Evolutionary conservation across 2,329 filamentous ascomycete species (phyloP).

Genomic region (Pseudocercospora cruenta): DNA sequence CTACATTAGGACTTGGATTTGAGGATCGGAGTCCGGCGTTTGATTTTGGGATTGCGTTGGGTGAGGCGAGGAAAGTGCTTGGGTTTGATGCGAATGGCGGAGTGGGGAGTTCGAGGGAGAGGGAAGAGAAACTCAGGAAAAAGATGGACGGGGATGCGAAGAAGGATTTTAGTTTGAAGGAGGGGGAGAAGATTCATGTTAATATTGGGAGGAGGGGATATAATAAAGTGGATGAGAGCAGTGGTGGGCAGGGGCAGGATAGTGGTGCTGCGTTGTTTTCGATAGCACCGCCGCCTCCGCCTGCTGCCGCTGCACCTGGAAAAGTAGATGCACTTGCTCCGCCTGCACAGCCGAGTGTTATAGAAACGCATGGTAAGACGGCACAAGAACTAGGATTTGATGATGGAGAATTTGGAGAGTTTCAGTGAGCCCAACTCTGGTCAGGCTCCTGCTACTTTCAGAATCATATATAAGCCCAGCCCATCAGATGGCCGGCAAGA

Average conservation of each 20-base stretch:
- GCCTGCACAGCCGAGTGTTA: constrained; percentile 66
- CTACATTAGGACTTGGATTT: constrained; percentile 81
- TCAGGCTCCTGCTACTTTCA: neutral
- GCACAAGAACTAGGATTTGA: constrained; percentile 76
- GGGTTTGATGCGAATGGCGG: constrained; percentile 56
- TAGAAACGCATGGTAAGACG: constrained; percentile 32
- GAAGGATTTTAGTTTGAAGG: constrained; percentile 82
- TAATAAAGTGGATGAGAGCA: constrained; percentile 34
- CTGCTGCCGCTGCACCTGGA: constrained; percentile 48
- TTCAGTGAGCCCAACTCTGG: constrained; percentile 52
- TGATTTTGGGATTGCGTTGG: constrained; percentile 78
- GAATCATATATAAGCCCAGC: neutral
- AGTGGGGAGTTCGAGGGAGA: constrained; percentile 43
- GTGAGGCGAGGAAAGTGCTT: constrained; percentile 74
- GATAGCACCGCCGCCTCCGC: constrained; percentile 74
- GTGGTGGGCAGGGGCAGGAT: constrained; percentile 43
- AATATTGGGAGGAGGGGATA: constrained; percentile 61
- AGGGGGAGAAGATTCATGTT: constrained; percentile 85
- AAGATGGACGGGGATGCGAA: constrained; percentile 57
- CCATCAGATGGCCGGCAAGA: neutral
- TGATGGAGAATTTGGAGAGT: constrained; percentile 87
- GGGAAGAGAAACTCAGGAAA: constrained; percentile 31
- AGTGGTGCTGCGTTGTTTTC: constrained; percentile 64
- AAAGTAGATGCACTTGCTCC: constrained; percentile 58
- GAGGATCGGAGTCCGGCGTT: constrained; percentile 85